Evolutionary conservation across 2,329 filamentous ascomycete species (phyloP).

Genomic region (Penicillium psychrosexuale): DNA sequence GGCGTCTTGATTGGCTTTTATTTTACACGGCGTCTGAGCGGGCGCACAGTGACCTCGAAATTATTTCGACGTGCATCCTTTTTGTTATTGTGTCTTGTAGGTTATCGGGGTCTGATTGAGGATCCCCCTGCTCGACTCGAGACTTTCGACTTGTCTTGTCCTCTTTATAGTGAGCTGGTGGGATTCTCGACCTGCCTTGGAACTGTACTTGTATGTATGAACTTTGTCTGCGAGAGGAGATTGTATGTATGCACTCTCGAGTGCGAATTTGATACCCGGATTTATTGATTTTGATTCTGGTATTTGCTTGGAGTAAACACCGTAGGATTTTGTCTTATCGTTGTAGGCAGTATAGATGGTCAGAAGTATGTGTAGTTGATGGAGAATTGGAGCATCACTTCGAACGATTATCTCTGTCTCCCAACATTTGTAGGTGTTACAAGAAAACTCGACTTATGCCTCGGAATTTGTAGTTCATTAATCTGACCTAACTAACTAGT

Average conservation of each 20-base stretch:
- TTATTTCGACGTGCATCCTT: not conserved
- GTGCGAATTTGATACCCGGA: constrained; percentile 20
- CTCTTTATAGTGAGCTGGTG: not conserved
- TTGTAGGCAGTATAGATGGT: not conserved
- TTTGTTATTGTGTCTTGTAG: constrained; percentile 11
- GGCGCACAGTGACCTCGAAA: constrained; percentile 4
- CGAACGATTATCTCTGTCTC: not conserved
- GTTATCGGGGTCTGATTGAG: constrained; percentile 1
- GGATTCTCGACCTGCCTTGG: not conserved
- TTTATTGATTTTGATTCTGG: not conserved
- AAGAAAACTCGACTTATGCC: not conserved
- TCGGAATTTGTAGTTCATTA: not conserved
- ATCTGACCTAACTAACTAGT: not conserved
- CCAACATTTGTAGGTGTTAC: not conserved
- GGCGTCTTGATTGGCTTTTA: constrained; percentile 12
- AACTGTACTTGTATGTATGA: constrained; percentile 19
- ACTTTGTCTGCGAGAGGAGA: constrained; percentile 4
- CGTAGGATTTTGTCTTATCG: not conserved
- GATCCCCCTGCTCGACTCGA: not conserved
- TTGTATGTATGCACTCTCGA: constrained; percentile 10
- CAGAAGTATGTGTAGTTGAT: not conserved
- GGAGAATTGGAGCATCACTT: not conserved
- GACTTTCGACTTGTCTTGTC: not conserved
- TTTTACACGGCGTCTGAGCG: constrained; percentile 9
- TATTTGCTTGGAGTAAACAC: not conserved